Base-by-base conservation (phyloP, 208 protist species). In the Acanthamoeba sp. region DNA sequence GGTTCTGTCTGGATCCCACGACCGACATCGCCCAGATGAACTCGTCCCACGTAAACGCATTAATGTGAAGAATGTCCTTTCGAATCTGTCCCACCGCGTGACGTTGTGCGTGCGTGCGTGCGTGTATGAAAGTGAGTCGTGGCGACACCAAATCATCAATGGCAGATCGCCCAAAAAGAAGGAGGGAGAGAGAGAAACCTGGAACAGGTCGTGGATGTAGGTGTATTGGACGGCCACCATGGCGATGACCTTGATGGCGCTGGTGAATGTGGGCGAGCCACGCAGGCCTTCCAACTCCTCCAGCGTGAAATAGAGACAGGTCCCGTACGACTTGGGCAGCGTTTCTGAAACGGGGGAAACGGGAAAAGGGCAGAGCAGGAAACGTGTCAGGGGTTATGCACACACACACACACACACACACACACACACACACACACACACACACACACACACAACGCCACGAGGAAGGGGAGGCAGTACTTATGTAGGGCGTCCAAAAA, bases 401-500 rank as follows among this genome's bases (percentile, higher is more conserved):
- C n/a, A n/a, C n/a, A n/a, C n/a, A n/a, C n/a, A n/a, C n/a, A n/a
- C n/a, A n/a, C n/a, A n/a, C n/a, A n/a, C n/a, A n/a, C n/a, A n/a
- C n/a, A n/a, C n/a, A n/a, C n/a, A n/a, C n/a, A n/a, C n/a, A n/a
- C n/a, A n/a, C n/a, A n/a, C n/a, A n/a, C n/a, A n/a, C n/a, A n/a
- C n/a, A n/a, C n/a, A n/a, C n/a, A n/a, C n/a, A n/a, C n/a, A n/a
- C n/a, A n/a, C n/a, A n/a, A n/a, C n/a, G n/a, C n/a, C n/a, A n/a
- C n/a, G 20, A 6, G n/a, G 32, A 50, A 6, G 20, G n/a, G 40
- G 7, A 36, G 36, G 50, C 18, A 0, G 16, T 80, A 93, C 88
- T 93, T 57, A 93, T 93, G 45, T 93, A 93, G 42, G 88, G 88
- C 22, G 88, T 40, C 88, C 88, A 93, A 36, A 93, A 93, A 18